phyloP scores from a whole-genome alignment of 2,329 filamentous ascomycete genomes.

The Myotisia sp. region DNA sequence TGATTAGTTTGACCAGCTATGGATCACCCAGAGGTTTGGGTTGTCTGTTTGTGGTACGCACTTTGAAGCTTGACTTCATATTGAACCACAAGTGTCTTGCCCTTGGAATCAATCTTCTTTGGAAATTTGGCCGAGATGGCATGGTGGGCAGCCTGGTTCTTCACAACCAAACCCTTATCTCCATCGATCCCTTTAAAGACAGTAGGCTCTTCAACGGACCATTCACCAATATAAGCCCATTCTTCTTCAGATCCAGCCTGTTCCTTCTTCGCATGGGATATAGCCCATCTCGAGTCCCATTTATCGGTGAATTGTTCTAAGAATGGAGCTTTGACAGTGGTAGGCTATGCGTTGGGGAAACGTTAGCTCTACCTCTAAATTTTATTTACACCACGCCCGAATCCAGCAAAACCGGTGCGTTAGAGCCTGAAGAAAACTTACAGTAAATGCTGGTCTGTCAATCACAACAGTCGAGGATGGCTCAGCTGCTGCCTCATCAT shows the following conservation, averaged over 20 bases:
- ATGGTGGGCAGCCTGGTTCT: conserved; percentile 95
- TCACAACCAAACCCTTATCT: conserved; percentile 93
- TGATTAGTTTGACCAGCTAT: conserved; percentile 21
- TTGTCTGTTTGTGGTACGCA: conserved; percentile 36
- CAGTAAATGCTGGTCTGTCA: conserved; percentile 71
- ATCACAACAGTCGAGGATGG: conserved; percentile 42
- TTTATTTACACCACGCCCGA: background rate
- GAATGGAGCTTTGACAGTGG: conserved; percentile 80
- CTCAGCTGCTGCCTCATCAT: conserved; percentile 49
- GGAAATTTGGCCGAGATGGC: conserved; percentile 98
- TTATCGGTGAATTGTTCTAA: conserved; percentile 96
- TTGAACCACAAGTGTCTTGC: conserved; percentile 90
- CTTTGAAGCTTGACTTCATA: conserved; percentile 99
- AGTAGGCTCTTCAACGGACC: conserved; percentile 86
- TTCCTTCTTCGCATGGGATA: conserved; percentile 93
- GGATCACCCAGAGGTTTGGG: background rate
- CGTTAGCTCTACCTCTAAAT: background rate
- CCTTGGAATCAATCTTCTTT: conserved; percentile 93
- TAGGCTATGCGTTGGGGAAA: conserved; percentile 47
- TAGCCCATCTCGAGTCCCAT: conserved; percentile 88
- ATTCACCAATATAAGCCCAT: conserved; percentile 94
- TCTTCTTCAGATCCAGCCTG: conserved; percentile 67
- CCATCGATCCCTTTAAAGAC: conserved; percentile 85
- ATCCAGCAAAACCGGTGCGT: conserved; percentile 1
- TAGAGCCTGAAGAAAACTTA: conserved; percentile 39